Evolutionary conservation across 148 eudicot genomes (phyloP).

Genomic region (Vaccinium darrowii): DNA sequence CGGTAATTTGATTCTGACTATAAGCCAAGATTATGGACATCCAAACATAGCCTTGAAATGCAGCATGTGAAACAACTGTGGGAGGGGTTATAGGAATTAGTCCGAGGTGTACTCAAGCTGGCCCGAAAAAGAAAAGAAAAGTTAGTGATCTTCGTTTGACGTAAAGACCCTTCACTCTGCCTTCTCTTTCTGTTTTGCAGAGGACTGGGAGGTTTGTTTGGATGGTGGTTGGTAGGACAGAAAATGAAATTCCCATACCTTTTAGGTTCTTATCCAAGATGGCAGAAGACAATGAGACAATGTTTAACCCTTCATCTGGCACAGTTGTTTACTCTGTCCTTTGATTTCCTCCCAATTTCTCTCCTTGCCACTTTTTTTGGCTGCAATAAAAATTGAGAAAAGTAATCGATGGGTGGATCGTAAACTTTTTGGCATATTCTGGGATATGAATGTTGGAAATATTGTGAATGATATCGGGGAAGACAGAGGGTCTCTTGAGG

Average conservation of each 20-base stretch:
- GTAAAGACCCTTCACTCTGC: neutral
- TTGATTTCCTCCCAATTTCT: neutral
- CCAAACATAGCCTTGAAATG: constrained; percentile 17
- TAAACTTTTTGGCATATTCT: no score
- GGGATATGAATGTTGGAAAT: no score
- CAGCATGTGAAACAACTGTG: no score
- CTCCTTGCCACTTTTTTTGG: neutral
- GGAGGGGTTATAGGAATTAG: no score
- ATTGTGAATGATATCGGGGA: no score
- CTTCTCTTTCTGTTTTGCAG: constrained; percentile 15
- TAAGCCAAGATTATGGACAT: neutral
- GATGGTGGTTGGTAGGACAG: constrained; percentile 40
- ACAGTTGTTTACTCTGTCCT: neutral
- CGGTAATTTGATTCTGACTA: neutral
- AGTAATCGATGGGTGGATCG: neutral
- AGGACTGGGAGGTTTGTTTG: constrained; percentile 23
- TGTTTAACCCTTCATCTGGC: neutral
- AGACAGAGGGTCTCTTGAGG: no score
- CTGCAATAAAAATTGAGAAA: neutral
- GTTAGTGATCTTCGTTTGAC: constrained; percentile 11
- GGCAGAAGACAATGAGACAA: neutral
- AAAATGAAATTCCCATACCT: constrained; percentile 30
- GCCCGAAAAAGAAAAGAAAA: neutral
- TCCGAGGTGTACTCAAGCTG: no score
- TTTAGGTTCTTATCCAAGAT: constrained; percentile 27